Evolutionary conservation across 768 basidiomycete genomes (phyloP), one percentile per base, ranked within the genome.

Genomic region (Agaricus sinodeliciosus): DNA sequence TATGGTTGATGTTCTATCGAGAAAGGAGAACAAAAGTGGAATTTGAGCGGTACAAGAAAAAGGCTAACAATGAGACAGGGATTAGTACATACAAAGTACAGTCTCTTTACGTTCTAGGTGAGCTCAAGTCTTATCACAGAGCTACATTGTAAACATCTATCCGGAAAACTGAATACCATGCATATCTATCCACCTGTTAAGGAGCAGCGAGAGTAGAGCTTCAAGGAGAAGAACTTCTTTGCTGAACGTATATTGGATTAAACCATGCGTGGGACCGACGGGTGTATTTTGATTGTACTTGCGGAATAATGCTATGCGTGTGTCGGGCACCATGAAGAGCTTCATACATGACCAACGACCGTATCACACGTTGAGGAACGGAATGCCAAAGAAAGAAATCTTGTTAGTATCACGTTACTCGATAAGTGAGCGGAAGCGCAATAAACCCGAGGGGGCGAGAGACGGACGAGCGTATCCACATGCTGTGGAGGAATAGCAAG

Each of bases 151-250:
- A 60, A 54, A 43, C 56, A 42, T 35, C 43, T 41, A 51, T 44
- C 41, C 44, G 22, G 48, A 42, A 34, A 41, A 58, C 66, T 69
- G 77, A 61, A 76, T 65, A 34, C 77, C 77, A 61, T 70, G 72
- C 63, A 73, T 67, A 68, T 88, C 87, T 63, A 88, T 67, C 85
- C 85, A 89, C 54, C 87, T 76, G 66, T 87, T 87, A 57, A 90
- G 69, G 62, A 77, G 82, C 49, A 90, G 71, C 6, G 88, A 74
- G 37, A 89, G 68, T 54, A 88, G 68, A 4, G 77, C 74, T 61
- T 87, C 78, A 16, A 84, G 72, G 57, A 89, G 66, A 49, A 88
- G 78, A 34, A 69, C 61, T 55, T 79, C 79, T 45, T 84, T 72
- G 41, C 71, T 73, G 66, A 89, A 88, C 45, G 69, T 76, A 67